phyloP scores from a whole-genome alignment of 352 stramenopile species.

The Pythium rishiriense region DNA sequence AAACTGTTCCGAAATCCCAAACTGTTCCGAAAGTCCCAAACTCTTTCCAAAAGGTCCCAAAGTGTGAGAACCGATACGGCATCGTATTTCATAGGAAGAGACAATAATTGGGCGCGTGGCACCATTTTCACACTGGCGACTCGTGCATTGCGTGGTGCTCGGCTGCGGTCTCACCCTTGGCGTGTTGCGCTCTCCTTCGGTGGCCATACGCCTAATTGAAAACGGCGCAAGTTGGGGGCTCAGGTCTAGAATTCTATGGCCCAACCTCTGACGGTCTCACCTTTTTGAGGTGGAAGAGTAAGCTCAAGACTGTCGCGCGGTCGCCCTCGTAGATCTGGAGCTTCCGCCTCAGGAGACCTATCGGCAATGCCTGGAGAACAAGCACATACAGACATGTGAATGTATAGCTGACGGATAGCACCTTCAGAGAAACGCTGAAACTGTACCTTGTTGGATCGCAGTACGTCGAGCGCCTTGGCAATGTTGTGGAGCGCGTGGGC shows the following conservation, averaged over 20 bases:
- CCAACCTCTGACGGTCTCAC: neutral
- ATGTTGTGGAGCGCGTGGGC: conserved; percentile 77
- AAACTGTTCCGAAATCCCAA: neutral
- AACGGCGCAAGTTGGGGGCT: too few relatives aligned
- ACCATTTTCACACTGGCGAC: too few relatives aligned
- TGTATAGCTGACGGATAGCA: neutral
- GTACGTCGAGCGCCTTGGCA: conserved; percentile 54
- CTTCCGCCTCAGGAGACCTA: conserved; percentile 31
- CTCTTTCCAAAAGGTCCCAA: too few relatives aligned
- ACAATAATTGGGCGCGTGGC: too few relatives aligned
- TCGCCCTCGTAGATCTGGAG: conserved; percentile 39
- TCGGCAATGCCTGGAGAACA: conserved; percentile 35
- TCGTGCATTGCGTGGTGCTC: too few relatives aligned
- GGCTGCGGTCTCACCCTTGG: neutral
- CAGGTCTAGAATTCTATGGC: too few relatives aligned
- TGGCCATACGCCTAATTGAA: neutral
- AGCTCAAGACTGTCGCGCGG: conserved; percentile 5
- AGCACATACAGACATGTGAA: conserved; percentile 24
- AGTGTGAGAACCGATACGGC: too few relatives aligned
- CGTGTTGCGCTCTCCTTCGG: neutral
- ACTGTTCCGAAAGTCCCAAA: neutral
- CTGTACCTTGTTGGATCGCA: conserved; percentile 66
- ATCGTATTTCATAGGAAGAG: too few relatives aligned
- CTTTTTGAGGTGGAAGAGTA: conserved; percentile 15
- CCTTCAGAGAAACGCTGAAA: neutral